These are phyloP conservation scores for Trichophyton verrucosum DNA, from an alignment of 2,329 filamentous ascomycete genomes.

Conservation along the genomic window DNA sequence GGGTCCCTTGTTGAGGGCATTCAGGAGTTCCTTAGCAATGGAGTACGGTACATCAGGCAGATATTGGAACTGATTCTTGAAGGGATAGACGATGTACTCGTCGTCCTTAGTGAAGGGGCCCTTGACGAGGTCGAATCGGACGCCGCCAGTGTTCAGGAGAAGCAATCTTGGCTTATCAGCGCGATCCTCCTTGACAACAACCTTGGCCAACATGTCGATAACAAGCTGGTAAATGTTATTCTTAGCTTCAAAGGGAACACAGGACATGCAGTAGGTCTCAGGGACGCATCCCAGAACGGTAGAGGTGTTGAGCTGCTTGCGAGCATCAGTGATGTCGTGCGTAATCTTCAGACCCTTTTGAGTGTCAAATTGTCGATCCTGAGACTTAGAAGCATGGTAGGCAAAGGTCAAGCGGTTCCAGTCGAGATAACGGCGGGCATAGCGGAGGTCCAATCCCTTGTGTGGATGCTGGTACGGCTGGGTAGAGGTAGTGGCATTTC, in stretches of 20 bases:
- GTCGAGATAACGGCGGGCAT: constrained; percentile 53
- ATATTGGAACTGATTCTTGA: constrained; percentile 20
- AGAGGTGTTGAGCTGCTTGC: constrained; percentile 44
- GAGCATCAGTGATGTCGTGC: constrained; percentile 38
- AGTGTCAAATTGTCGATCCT: constrained; percentile 39
- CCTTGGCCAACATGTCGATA: constrained; percentile 38
- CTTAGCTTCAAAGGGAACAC: constrained; percentile 40
- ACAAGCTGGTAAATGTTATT: constrained; percentile 47
- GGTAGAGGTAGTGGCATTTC: background rate
- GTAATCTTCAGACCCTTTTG: constrained; percentile 37
- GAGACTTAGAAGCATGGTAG: constrained; percentile 46
- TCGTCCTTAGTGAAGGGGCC: constrained; percentile 46
- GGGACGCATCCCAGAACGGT: constrained; percentile 49
- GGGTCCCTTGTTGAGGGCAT: constrained; percentile 18
- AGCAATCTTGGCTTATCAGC: constrained; percentile 42
- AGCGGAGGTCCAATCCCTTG: constrained; percentile 18
- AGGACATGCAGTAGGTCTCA: constrained; percentile 43
- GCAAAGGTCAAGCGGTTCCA: constrained; percentile 56
- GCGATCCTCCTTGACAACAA: constrained; percentile 41
- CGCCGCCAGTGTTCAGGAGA: constrained; percentile 47
- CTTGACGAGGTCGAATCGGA: constrained; percentile 51
- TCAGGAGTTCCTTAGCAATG: constrained; percentile 20
- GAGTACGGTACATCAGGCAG: constrained; percentile 22
- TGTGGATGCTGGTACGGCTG: constrained; percentile 2
- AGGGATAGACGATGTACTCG: constrained; percentile 19